Evolutionary conservation across 2,329 filamentous ascomycete genomes (phyloP).

Genomic region (Colletotrichum melonis): DNA sequence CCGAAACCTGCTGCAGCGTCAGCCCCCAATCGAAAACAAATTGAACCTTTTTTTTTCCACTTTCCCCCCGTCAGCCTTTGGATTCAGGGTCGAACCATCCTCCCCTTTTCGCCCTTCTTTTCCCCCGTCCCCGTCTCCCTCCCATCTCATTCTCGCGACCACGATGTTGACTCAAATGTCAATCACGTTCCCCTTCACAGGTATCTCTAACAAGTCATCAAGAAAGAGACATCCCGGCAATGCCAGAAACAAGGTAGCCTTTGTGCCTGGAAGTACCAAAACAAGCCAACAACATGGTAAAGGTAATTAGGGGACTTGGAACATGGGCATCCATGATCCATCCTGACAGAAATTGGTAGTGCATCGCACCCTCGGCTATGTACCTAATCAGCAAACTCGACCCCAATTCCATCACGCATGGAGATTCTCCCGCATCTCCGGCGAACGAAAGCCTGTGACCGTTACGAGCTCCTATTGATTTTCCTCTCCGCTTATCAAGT

Average conservation of each 20-base stretch:
- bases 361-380: too few relatives aligned
- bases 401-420: neutral
- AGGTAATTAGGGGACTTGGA: neutral
- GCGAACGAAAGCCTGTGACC: neutral
- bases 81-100: neutral
- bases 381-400: too few relatives aligned
- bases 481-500: too few relatives aligned
- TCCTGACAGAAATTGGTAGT: neutral
- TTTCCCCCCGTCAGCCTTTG: neutral
- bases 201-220: too few relatives aligned
- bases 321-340: neutral
- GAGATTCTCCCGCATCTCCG: neutral
- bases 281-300: neutral
- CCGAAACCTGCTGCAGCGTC: conserved; percentile 1
- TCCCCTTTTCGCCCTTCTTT: neutral
- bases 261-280: neutral
- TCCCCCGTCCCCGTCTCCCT: neutral
- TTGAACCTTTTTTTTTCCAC: neutral
- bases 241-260: neutral
- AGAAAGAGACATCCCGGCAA: neutral
- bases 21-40: neutral
- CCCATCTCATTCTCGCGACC: neutral
- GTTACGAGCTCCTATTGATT: neutral
- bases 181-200: too few relatives aligned
- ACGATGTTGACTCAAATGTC: too few relatives aligned